Evolutionary conservation across 305 asterid genomes (phyloP).

Genomic region (Caryopteris hybrid): DNA sequence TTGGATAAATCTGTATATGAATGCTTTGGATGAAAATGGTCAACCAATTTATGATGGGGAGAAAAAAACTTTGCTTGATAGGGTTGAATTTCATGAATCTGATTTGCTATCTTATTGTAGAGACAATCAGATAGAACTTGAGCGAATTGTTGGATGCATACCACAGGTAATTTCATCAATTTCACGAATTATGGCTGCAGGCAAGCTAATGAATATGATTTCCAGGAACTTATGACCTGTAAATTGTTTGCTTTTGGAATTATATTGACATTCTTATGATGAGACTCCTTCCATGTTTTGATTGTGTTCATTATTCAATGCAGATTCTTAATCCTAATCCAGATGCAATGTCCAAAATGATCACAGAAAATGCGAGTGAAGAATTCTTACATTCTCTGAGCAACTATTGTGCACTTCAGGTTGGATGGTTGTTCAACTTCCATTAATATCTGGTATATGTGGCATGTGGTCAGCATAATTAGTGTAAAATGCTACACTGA

Average conservation of each 20-base stretch:
- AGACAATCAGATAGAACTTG: constrained; percentile 84
- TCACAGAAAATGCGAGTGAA: constrained; percentile 96
- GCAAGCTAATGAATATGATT: constrained; percentile 10
- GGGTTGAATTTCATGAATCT: constrained; percentile 94
- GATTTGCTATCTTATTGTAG: constrained; percentile 92
- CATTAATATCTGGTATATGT: constrained; percentile 13
- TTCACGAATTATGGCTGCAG: background rate
- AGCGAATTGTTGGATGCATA: constrained; percentile 97
- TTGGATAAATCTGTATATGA: constrained; percentile 94
- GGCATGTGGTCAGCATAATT: no score
- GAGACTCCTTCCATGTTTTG: background rate
- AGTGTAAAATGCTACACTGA: no score
- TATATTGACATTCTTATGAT: constrained; percentile 6
- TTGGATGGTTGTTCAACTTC: constrained; percentile 23
- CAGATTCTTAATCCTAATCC: constrained; percentile 99
- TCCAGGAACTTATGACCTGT: background rate
- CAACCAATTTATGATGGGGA: constrained; percentile 78
- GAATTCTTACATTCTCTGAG: constrained; percentile 83
- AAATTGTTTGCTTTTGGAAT: constrained; percentile 7
- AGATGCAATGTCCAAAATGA: constrained; percentile 97
- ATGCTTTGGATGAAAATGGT: constrained; percentile 92
- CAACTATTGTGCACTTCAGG: constrained; percentile 99
- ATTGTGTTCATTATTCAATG: background rate
- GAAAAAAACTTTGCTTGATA: constrained; percentile 82
- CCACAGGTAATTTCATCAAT: constrained; percentile 72